Percentiles rank a stretch among this genome's conserved stretches.
phyloP scores from a whole-genome alignment of 805 yeast genomes.

The Tetrapisispora namnaoensis region DNA sequence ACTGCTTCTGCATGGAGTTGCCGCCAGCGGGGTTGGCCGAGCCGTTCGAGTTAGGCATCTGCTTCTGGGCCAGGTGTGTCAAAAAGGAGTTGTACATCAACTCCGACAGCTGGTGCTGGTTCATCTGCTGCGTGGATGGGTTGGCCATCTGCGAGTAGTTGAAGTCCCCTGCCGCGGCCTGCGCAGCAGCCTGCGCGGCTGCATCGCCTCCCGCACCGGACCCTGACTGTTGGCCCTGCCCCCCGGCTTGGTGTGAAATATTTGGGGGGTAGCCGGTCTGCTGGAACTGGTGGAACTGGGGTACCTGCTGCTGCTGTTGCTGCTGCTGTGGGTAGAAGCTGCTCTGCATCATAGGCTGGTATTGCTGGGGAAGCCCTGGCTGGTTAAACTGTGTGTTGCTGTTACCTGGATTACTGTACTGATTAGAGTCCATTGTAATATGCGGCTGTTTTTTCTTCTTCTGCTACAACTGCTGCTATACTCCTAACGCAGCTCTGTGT shows the following conservation, averaged over 20 bases:
- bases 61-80: constrained; percentile 27
- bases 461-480: too few relatives aligned
- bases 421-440: not conserved
- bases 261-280: constrained; percentile 7
- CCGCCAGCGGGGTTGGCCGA: constrained; percentile 9
- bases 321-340: constrained; percentile 11
- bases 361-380: constrained; percentile 6
- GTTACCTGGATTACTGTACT: not conserved
- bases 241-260: constrained; percentile 8
- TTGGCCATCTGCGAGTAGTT: constrained; percentile 9
- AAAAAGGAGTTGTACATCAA: constrained; percentile 28
- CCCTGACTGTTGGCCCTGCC: constrained; percentile 6
- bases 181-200: not conserved
- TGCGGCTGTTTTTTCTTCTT: not conserved
- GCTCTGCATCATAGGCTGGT: constrained; percentile 7
- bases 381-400: not conserved
- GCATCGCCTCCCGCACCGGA: not conserved
- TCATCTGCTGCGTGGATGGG: constrained; percentile 11
- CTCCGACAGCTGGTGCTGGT: constrained; percentile 25
- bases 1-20: not conserved
- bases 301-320: constrained; percentile 8
- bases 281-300: constrained; percentile 5
- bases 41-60: constrained; percentile 9
- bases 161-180: constrained; percentile 14
- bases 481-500: too few relatives aligned